A percentile compares a stretch with the other conserved stretches of the same genome.
These are phyloP conservation scores for Lactifluus volemus DNA, from an alignment of 768 basidiomycete genomes.

Conservation along the genomic window DNA sequence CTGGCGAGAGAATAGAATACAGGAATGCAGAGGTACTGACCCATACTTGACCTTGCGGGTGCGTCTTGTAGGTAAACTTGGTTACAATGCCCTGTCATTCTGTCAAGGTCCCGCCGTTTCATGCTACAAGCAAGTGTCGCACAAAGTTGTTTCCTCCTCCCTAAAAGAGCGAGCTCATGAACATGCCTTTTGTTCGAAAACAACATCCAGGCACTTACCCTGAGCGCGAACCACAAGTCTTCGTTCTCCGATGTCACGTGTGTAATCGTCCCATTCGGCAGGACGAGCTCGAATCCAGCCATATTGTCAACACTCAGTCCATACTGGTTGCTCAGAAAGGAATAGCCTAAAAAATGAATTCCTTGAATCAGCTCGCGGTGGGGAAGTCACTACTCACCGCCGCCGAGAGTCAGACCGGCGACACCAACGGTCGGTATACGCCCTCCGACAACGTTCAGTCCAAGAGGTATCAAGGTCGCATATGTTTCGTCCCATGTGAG, in stretches of 20 bases:
- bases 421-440: slow-evolving; percentile 20
- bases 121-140: not conserved
- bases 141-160: slow-evolving; percentile 17
- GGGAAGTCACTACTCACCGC: slow-evolving; percentile 7
- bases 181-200: not conserved
- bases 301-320: slow-evolving; percentile 30
- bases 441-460: slow-evolving; percentile 21
- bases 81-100: slow-evolving; percentile 2
- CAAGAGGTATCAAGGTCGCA: slow-evolving; percentile 3
- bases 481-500: slow-evolving; percentile 25
- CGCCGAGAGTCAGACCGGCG: slow-evolving; percentile 22
- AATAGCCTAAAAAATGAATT: slow-evolving; percentile 23
- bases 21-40: not conserved
- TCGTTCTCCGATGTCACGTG: not conserved
- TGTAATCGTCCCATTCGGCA: slow-evolving; percentile 24
- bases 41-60: slow-evolving; percentile 5
- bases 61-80: not conserved
- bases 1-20: no score
- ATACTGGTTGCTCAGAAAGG: slow-evolving; percentile 10
- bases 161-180: not conserved
- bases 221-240: slow-evolving; percentile 14
- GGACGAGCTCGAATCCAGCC: slow-evolving; percentile 23
- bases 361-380: not conserved
- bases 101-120: not conserved
- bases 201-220: not conserved